Evolutionary conservation across 139 green algal genomes (phyloP), one percentile per base, ranked within the genome.

Genomic region (Astrephomene gubernaculifera): DNA sequence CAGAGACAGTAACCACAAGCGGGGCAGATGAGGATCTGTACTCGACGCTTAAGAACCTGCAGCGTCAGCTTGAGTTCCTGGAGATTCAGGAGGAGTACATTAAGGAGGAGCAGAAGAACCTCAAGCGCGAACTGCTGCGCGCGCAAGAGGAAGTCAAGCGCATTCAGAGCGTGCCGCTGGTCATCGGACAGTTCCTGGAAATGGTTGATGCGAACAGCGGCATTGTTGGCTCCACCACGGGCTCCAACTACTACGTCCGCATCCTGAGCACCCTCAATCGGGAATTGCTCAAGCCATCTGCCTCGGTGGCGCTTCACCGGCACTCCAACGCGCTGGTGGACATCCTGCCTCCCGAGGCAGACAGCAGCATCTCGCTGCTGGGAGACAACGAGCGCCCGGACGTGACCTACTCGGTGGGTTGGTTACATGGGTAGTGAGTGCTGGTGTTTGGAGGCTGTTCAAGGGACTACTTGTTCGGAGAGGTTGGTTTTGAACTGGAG

Each of bases 11-110:
- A 35, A 86, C 70, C 19, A 71, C 60, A 21, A 44, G 31, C 27
- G 38, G 29, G 22, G 87, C 86, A 31, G 86, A 93, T 7, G 90
- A 95, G 61, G 95, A 98, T 87, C 86, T 97, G 36, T 98, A 98
- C 87, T 94, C 95, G 2, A 86, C 89, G 27, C 89, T 99, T 4
- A 99, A 99, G 91, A 95, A 87, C 8, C 87, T 99, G 44, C 95
- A 99, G 87, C 87, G 95, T 10, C 93, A 99, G 90, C 90, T 99
- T 6, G 98, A 99, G 90, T 99, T 99, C 81, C 60, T 98, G 35
- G 97, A 99, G 36, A 99, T 99, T 49, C 97, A 99, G 93, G 98
- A 99, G 92, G 97, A 99, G 79, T 99, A 99, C 89, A 99, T 99
- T 89, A 99, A 99, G 81, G 98, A 99, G 89, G 98, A 99, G 90